Evolutionary conservation across 495 filamentous ascomycete species (phyloP), one percentile per base, ranked within the genome.

Genomic region (Astrothelium subdiscretum): DNA sequence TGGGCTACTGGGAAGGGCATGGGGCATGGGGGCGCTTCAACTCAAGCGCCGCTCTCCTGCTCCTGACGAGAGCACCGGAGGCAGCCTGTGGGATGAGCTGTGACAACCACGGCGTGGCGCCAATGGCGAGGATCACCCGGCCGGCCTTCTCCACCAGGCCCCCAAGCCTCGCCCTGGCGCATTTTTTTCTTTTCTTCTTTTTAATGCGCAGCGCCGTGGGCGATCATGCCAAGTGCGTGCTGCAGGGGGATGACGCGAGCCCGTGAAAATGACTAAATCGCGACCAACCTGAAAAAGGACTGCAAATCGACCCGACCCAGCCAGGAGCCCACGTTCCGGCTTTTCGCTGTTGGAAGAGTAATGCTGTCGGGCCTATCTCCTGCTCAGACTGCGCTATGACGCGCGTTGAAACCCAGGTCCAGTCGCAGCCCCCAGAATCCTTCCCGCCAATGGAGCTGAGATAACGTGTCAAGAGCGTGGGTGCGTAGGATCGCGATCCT

Each of bases 111-210:
- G 12, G 48, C 48, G 48, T 54, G 48, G 48, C 48, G 48, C 48
- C 48, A 67, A 72, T 20, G 69, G 75, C 38, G 70, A 64, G 10
- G 72, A 72, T 57, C 81, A 84, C 60, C 72, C 83, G 12, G 71
- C 77, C 32, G 81, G 80, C 18, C 71, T 83, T 0, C 68, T 77
- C 18, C 68, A 77, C 31, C 24, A 54, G 48, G 48, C 48, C 48
- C 48, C 48, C 48, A 54, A 54, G 48, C 20, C 48, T 54, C 48
- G 48, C 48, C 48, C 48, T 54, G 48, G 4, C 20, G 43, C 48
- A 54, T 54, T 54, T 54, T 54, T 24, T 54, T 54, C 29, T 54
- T 54, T 29, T 54, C 12, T 5, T 20, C 8, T 27, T 54, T 8
- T 20, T 29, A 10, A 54, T 54, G 48, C 48, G 48, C 48, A 26